Evolutionary conservation across 331 rosid species (phyloP), one percentile per base, ranked within the genome.

Genomic region (Cydonia oblonga): DNA sequence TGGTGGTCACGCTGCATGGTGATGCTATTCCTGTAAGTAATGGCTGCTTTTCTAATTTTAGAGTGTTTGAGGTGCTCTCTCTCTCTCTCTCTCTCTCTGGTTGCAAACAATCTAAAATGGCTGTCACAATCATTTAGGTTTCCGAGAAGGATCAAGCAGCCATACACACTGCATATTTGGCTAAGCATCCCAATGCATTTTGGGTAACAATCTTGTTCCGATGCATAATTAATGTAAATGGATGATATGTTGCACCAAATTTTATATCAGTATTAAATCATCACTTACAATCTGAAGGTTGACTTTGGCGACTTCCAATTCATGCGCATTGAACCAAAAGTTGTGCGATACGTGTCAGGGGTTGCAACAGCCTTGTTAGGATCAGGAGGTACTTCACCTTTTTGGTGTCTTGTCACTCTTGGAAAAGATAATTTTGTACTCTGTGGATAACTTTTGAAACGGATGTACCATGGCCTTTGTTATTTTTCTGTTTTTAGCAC

Each of bases 231-330:
- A 56, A 35, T 68, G 24, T 24, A 52, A 16, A 13, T 25, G 3
- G 42, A 12, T 26, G 22, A 73, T 40, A 22, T 62, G 30, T 74
- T 62, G 42, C 63, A 6, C 32, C 40, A 18, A 53, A 20, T 52
- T 53, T 23, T 57, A 13, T 33, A 7, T 60, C 29, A 56, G 72
- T 28, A 64, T 60, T 73, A 60, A 70, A 63, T 42, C 30, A 44
- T 66, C 56, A 71, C 69, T 57, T 71, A 38, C 71, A 20, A 76
- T 67, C 49, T 88, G 87, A 89, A 93, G 98, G 97, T 89, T 85
- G 98, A 91, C 89, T 93, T 91, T 78, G 98, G 92, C 19, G 98
- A 93, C 89, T 91, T 93, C 84, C 84, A 80, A 68, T 93, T 93
- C 83, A 42, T 89, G 79, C 97, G 89, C 64, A 88, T 93, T 75